A percentile compares a stretch with the other conserved stretches of the same genome.
Evolutionary conservation across 2,329 filamentous ascomycete genomes (phyloP).

Genomic region (Cladobotryum mycophilum): DNA sequence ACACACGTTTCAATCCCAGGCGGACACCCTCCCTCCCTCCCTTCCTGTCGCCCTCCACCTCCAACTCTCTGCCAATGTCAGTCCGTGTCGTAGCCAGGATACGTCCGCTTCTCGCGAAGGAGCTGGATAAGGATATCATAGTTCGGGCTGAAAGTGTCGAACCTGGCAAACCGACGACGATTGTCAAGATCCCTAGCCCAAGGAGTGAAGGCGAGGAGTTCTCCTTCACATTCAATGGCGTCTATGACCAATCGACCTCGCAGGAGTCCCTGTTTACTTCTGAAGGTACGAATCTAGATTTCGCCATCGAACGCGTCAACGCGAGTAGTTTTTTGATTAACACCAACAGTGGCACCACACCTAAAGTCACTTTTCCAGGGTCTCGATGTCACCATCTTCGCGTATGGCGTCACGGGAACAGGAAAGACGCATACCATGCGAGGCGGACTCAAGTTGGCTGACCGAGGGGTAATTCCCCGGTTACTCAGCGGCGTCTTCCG

Average conservation of each 20-base stretch:
- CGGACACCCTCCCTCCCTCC: neutral
- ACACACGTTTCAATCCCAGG: neutral
- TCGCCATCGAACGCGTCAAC: slow-evolving; percentile 4
- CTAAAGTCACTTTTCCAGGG: slow-evolving; percentile 89
- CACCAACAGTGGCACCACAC: slow-evolving; percentile 67
- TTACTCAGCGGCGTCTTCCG: slow-evolving; percentile 81
- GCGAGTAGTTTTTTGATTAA: slow-evolving; percentile 19
- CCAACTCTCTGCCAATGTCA: slow-evolving; percentile 38
- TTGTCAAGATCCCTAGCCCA: slow-evolving; percentile 87
- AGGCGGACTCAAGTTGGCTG: slow-evolving; percentile 77
- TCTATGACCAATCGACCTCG: slow-evolving; percentile 73
- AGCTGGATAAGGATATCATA: slow-evolving; percentile 83
- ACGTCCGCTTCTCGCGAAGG: slow-evolving; percentile 77
- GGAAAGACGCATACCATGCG: slow-evolving; percentile 97
- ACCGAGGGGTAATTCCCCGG: slow-evolving; percentile 81
- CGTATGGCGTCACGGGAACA: slow-evolving; percentile 87
- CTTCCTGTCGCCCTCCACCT: neutral
- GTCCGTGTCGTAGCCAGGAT: slow-evolving; percentile 88
- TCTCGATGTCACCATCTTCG: slow-evolving; percentile 82
- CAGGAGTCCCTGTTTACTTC: slow-evolving; percentile 85
- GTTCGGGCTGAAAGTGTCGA: slow-evolving; percentile 61
- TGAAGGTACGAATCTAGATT: slow-evolving; percentile 57
- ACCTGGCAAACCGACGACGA: slow-evolving; percentile 53
- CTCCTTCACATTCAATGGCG: slow-evolving; percentile 89
- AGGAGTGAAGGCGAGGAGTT: slow-evolving; percentile 90